These are phyloP conservation scores for Fusarium nodosum DNA, from an alignment of 2,329 filamentous ascomycete genomes.

Conservation along the genomic window DNA sequence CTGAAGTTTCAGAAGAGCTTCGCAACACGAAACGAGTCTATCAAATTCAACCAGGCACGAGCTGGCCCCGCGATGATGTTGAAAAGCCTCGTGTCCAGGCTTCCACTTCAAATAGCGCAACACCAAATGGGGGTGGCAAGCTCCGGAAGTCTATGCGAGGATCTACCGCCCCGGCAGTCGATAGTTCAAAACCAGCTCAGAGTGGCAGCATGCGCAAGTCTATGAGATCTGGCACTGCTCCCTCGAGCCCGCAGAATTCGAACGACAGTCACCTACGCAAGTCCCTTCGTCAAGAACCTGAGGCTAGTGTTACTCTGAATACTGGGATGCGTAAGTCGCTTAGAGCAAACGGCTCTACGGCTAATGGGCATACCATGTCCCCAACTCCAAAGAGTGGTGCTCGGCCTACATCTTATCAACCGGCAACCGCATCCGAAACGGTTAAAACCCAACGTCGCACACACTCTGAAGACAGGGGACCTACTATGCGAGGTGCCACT, in stretches of 20 bases:
- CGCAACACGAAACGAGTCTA: conserved; percentile 52
- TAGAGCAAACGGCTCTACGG: conserved; percentile 33
- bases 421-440: conserved; percentile 28
- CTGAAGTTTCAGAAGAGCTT: conserved; percentile 21
- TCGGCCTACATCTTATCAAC: conserved; percentile 53
- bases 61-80: conserved; percentile 45
- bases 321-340: conserved; percentile 47
- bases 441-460: conserved; percentile 44
- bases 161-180: conserved; percentile 42
- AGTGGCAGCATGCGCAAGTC: conserved; percentile 53
- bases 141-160: conserved; percentile 65
- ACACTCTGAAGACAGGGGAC: conserved; percentile 46
- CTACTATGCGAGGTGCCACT: conserved; percentile 37
- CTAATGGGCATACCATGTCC: conserved; percentile 16
- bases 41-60: conserved; percentile 57
- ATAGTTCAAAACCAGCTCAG: conserved; percentile 30
- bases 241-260: conserved; percentile 16
- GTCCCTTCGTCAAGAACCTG: conserved; percentile 42
- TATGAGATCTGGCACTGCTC: conserved; percentile 47
- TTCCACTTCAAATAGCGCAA: conserved; percentile 7
- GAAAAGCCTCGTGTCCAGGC: conserved; percentile 18
- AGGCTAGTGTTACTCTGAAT: conserved; percentile 7
- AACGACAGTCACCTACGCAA: conserved; percentile 41
- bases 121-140: conserved; percentile 35
- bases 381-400: conserved; percentile 18